These are phyloP conservation scores for Starmerella bombi DNA, from an alignment of 805 yeast species.

Conservation along the genomic window DNA sequence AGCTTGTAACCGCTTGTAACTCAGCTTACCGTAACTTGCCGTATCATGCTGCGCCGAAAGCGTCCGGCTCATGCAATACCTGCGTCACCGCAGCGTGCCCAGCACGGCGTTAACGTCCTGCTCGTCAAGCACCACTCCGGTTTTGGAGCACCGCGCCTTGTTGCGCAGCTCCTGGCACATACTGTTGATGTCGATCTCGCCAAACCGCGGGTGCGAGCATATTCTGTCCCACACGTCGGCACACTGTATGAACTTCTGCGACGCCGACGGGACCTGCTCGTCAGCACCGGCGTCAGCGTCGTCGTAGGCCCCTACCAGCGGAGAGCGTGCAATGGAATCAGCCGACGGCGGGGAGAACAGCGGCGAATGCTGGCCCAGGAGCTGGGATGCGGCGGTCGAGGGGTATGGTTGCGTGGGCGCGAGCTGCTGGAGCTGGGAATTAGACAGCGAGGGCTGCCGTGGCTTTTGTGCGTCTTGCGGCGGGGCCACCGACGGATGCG, in stretches of 20 bases:
- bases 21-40: too few species aligned
- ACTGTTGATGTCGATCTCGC: constrained; percentile 89
- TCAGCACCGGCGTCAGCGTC: constrained; percentile 2
- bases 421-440: neutral
- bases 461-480: neutral
- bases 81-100: constrained; percentile 10
- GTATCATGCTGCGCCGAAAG: too few species aligned
- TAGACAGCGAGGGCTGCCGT: neutral
- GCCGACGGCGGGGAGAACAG: neutral
- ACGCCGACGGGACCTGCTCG: constrained; percentile 26
- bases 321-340: neutral
- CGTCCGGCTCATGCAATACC: too few species aligned
- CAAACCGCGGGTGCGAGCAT: constrained; percentile 83
- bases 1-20: too few species aligned
- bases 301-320: neutral
- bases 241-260: constrained; percentile 43
- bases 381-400: neutral
- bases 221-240: constrained; percentile 95
- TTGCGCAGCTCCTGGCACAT: constrained; percentile 76
- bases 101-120: constrained; percentile 56
- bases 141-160: constrained; percentile 90
- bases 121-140: constrained; percentile 77
- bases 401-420: neutral
- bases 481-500: neutral
- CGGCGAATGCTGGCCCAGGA: neutral